A percentile compares a stretch with the other conserved stretches of the same genome.
Evolutionary conservation across 2,329 filamentous ascomycete species (phyloP).

Genomic region (Sporothrix dimorphospora): DNA sequence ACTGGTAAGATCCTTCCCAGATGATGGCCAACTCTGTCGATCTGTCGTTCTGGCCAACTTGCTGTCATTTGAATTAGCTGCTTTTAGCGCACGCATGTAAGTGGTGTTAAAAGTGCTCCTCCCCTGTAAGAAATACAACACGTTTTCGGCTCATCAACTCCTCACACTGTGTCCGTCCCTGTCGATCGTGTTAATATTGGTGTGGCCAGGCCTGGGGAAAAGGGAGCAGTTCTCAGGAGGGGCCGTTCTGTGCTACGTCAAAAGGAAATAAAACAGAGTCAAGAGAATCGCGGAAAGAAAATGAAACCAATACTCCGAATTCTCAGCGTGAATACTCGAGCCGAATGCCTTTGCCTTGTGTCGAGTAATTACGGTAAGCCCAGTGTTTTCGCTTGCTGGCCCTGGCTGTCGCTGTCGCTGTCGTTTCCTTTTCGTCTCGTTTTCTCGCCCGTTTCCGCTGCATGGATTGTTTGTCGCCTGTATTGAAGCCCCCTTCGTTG

Average conservation of each 20-base stretch:
- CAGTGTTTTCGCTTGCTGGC: not conserved
- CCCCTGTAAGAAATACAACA: not conserved
- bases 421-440: not conserved
- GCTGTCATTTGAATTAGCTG: not conserved
- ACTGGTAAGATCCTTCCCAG: no score
- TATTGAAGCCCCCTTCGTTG: not conserved
- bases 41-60: not conserved
- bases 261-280: not conserved
- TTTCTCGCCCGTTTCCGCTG: not conserved
- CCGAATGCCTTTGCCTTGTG: not conserved
- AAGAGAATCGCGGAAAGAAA: not conserved
- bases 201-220: not conserved
- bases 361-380: no score
- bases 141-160: not conserved
- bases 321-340: not conserved
- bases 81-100: not conserved
- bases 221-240: not conserved
- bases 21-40: not conserved
- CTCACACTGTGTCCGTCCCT: conserved; percentile 17
- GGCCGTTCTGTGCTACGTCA: not conserved
- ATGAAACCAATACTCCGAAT: not conserved
- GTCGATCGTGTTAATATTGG: not conserved
- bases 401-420: no score
- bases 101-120: not conserved
- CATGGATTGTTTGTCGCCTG: not conserved